Percentiles rank a stretch among this genome's conserved stretches.
Evolutionary conservation across 768 basidiomycete species (phyloP).

Genomic region (Phaffia tasmanica): DNA sequence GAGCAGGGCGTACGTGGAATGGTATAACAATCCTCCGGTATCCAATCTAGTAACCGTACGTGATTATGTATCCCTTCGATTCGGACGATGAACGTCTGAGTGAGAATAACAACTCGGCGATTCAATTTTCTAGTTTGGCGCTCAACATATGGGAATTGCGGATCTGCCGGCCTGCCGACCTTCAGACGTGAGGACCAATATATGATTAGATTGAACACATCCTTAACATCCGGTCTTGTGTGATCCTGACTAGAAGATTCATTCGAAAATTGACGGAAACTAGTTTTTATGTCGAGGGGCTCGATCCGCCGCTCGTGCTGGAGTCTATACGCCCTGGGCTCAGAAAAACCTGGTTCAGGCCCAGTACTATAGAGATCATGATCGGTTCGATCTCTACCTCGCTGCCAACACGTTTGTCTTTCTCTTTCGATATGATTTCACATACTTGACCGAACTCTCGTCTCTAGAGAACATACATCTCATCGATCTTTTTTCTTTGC

Average conservation of each 20-base stretch:
- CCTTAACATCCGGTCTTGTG: not conserved
- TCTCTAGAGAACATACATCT: not conserved
- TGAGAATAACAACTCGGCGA: not conserved
- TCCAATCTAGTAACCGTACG: slow-evolving; percentile 79
- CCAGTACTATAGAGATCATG: slow-evolving; percentile 73
- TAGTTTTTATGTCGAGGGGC: slow-evolving; percentile 55
- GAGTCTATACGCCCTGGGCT: slow-evolving; percentile 64
- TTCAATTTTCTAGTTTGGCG: slow-evolving; percentile 5
- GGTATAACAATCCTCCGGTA: slow-evolving; percentile 60
- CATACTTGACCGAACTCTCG: not conserved
- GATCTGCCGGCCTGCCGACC: slow-evolving; percentile 58
- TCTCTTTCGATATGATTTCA: not conserved
- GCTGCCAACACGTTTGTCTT: slow-evolving; percentile 36
- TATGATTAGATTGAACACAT: not conserved
- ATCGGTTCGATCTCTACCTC: slow-evolving; percentile 51
- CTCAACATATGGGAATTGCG: slow-evolving; percentile 35
- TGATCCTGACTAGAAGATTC: not conserved
- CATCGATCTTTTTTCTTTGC: not conserved
- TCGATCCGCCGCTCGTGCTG: slow-evolving; percentile 50
- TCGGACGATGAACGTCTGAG: slow-evolving; percentile 30
- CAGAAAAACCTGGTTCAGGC: slow-evolving; percentile 72
- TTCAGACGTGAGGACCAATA: slow-evolving; percentile 41
- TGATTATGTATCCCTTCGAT: slow-evolving; percentile 75
- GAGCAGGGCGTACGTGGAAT: slow-evolving; percentile 62
- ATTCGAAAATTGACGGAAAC: not conserved